Percentiles rank a stretch among this genome's conserved stretches.
Conservation (phyloP, 345 rosid genomes). For the Bretschneidera sinensis region DNA sequence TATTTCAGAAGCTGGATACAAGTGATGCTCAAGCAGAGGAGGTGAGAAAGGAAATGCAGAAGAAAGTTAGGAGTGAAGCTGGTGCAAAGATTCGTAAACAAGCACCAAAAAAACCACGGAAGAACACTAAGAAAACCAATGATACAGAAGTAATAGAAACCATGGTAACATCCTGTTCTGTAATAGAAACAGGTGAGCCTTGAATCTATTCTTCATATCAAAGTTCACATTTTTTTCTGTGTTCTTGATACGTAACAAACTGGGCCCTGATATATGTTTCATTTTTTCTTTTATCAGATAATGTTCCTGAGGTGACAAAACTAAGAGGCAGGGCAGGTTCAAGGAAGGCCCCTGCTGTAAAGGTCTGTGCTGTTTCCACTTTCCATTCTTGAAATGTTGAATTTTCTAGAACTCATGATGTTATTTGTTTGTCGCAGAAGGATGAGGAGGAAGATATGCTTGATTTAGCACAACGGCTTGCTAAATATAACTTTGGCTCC, state of each 20-base stretch:
- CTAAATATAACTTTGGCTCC: slow-evolving; percentile 60
- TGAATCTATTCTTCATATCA: too few species aligned
- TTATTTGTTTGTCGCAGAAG: slow-evolving; percentile 19
- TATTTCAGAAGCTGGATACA: slow-evolving; percentile 53
- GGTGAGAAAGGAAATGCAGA: slow-evolving; percentile 23
- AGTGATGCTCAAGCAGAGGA: slow-evolving; percentile 42
- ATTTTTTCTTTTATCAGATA: slow-evolving; percentile 34
- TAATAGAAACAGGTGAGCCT: slow-evolving; percentile 55
- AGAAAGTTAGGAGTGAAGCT: slow-evolving; percentile 23
- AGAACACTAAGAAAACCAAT: slow-evolving; percentile 39
- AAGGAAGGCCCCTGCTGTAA: slow-evolving; percentile 54
- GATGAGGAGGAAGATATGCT: slow-evolving; percentile 46
- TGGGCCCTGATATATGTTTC: too few species aligned
- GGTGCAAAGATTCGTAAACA: slow-evolving; percentile 39
- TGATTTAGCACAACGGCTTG: slow-evolving; percentile 62
- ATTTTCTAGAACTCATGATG: neutral
- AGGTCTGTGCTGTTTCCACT: slow-evolving; percentile 34
- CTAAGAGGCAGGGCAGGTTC: slow-evolving; percentile 53
- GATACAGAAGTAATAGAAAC: slow-evolving; percentile 30
- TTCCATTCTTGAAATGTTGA: neutral
- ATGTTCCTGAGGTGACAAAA: slow-evolving; percentile 42
- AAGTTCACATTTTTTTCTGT: too few species aligned
- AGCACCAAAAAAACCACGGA: slow-evolving; percentile 47
- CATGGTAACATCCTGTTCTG: slow-evolving; percentile 21
- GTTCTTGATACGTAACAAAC: too few species aligned